Base-by-base conservation (phyloP, 768 basidiomycete genomes). In the Hygrophoropsis aurantiaca region DNA sequence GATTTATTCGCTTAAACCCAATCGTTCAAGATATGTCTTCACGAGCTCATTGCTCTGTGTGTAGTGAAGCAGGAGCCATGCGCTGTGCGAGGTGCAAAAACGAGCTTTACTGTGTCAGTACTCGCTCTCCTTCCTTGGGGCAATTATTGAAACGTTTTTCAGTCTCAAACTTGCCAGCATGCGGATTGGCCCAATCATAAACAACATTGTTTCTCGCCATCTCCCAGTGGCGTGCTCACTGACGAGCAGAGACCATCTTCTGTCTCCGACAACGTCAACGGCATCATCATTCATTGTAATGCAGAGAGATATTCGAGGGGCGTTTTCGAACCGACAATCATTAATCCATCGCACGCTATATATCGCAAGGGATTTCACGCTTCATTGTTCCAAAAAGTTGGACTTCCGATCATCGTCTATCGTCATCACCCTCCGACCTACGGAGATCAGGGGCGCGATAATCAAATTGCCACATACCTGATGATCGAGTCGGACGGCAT, bases 401-500 rank as follows among this genome's bases (percentile, higher is more conserved):
- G 64, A 11, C 54, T 67, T 11, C 62, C 66, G 0, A 55, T 67
- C 42, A 18, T 64, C 11, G 50, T 65, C 20, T 62, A 56, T 40
- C 65, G 63, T 34, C 65, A 66, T 24, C 33, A 55, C 18, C 13
- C 34, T 8, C 47, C 50, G 16, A 50, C 62, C 26, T 24, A 16
- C 13, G 59, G 58, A 21, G 54, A 60, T 21, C 47, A 44, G 1
- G 57, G 54, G 10, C 45, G 64, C 11, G 66, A 67, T 46, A 67
- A 67, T 27, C 66, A 67, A 20, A 39, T 56, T 4, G 66, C 60
- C 1, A 55, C 60, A 5, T 65, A 57, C 43, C 39, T 67, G 24
- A 58, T 67, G 53, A 66, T 58, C 4, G 51, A 59, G 16, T 65
- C 66, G 2, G 48, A 56, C 5, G 60, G 66, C 7, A 43, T 59